Conservation (phyloP, 495 filamentous ascomycete species). For the Neurospora hispaniola region DNA sequence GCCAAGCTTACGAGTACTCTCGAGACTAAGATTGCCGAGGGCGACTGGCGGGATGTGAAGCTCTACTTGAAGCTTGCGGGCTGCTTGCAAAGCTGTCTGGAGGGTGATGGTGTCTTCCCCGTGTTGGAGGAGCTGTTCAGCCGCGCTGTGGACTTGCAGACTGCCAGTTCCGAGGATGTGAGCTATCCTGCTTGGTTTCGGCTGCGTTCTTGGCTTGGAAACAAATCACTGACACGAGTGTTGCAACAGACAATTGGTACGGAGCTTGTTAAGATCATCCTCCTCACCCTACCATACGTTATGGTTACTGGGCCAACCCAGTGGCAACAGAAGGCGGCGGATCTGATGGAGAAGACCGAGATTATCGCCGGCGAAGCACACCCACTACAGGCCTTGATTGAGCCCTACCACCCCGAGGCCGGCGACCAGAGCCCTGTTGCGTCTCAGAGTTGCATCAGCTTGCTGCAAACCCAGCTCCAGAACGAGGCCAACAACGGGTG, state of each 20-base stretch:
- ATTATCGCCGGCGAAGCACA: conserved; percentile 81
- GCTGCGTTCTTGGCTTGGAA: not conserved
- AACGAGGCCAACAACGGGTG: conserved; percentile 57
- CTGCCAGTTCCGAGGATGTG: conserved; percentile 81
- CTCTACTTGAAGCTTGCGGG: conserved; percentile 78
- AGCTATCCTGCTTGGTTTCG: conserved; percentile 22
- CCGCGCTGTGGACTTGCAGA: conserved; percentile 79
- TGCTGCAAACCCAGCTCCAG: conserved; percentile 80
- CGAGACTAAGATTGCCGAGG: conserved; percentile 52
- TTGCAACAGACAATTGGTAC: conserved; percentile 54
- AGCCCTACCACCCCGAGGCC: conserved; percentile 59
- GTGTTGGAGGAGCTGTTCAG: conserved; percentile 77
- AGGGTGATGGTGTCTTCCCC: conserved; percentile 77
- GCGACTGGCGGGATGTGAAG: conserved; percentile 86
- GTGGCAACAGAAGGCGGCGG: conserved; percentile 56
- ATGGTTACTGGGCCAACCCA: conserved; percentile 58
- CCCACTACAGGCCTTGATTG: conserved; percentile 68
- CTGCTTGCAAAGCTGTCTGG: conserved; percentile 65
- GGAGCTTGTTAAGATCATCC: conserved; percentile 90
- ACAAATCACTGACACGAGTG: conserved; percentile 8
- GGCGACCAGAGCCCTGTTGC: conserved; percentile 25
- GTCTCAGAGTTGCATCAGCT: conserved; percentile 55
- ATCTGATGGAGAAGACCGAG: conserved; percentile 84
- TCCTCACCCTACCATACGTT: conserved; percentile 85
- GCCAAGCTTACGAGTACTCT: conserved; percentile 43